Conservation (phyloP, 2,329 filamentous ascomycete genomes). For the Zalaria sp. region DNA sequence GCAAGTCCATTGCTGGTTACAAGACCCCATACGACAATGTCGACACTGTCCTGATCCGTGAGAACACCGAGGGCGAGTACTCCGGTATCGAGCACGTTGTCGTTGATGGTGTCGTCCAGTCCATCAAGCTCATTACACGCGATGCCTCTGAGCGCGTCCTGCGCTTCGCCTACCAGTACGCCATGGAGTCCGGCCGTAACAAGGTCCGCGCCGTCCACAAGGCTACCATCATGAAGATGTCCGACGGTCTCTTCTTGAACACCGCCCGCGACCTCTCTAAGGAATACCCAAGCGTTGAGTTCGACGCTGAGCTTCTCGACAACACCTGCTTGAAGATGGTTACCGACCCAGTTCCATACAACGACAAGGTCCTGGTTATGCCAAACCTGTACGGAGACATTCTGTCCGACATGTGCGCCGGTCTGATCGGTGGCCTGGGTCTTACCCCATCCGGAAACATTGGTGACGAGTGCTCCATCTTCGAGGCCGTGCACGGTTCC, state of each 20-base stretch:
- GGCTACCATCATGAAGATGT: slow-evolving; percentile 99
- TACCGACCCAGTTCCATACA: slow-evolving; percentile 89
- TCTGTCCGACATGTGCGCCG: slow-evolving; percentile 98
- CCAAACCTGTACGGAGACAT: slow-evolving; percentile 99
- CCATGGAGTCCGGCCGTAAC: slow-evolving; percentile 78
- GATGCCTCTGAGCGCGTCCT: slow-evolving; percentile 92
- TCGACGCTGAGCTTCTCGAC: slow-evolving; percentile 95
- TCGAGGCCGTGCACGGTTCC: slow-evolving; percentile 97
- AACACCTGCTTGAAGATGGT: slow-evolving; percentile 99
- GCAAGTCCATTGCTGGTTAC: slow-evolving; percentile 91
- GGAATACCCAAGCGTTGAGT: slow-evolving; percentile 92
- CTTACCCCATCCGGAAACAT: slow-evolving; percentile 97
- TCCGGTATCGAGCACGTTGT: slow-evolving; percentile 98
- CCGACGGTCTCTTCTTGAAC: slow-evolving; percentile 91
- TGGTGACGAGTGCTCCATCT: slow-evolving; percentile 97
- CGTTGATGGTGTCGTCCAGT: slow-evolving; percentile 94
- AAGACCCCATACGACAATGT: slow-evolving; percentile 98
- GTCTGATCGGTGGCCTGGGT: slow-evolving; percentile 92
- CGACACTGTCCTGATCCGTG: slow-evolving; percentile 92
- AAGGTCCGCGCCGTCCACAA: slow-evolving; percentile 99
- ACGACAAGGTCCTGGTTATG: slow-evolving; percentile 96
- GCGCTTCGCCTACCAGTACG: slow-evolving; percentile 96
- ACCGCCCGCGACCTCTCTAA: slow-evolving; percentile 75
- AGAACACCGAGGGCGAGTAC: slow-evolving; percentile 99
- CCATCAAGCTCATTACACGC: slow-evolving; percentile 97